Percentiles rank a stretch among this genome's conserved stretches.
Conservation (phyloP, 1,284 basidiomycete genomes). For the Moniliophthora roreri region DNA sequence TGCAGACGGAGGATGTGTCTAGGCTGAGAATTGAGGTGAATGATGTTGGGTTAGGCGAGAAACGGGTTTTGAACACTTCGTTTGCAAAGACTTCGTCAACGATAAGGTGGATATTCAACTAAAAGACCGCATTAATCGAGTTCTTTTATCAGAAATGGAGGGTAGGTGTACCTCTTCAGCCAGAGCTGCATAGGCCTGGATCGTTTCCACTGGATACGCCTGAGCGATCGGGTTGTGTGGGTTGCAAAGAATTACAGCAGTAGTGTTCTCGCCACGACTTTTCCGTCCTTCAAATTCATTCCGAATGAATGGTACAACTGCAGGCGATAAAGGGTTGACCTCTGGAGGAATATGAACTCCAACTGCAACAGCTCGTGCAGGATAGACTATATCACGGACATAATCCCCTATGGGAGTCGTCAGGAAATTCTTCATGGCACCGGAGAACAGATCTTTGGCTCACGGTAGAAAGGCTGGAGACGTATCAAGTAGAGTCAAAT, state of each 20-base stretch:
- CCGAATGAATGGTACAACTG: constrained; percentile 8
- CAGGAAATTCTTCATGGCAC: neutral
- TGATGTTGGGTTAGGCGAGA: constrained; percentile 9
- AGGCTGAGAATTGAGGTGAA: constrained; percentile 16
- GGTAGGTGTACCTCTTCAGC: constrained; percentile 14
- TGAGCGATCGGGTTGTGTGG: constrained; percentile 18
- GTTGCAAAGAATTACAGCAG: constrained; percentile 14
- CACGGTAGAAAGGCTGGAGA: constrained; percentile 8
- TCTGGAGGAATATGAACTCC: constrained; percentile 12
- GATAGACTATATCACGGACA: constrained; percentile 13
- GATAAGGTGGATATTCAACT: constrained; percentile 17
- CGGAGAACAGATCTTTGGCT: neutral
- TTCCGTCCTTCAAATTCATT: constrained; percentile 5
- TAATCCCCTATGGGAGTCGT: constrained; percentile 9
- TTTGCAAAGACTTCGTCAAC: constrained; percentile 18
- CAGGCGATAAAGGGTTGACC: constrained; percentile 11
- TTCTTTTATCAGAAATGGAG: neutral
- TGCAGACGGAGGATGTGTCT: constrained; percentile 2
- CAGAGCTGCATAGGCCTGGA: constrained; percentile 13
- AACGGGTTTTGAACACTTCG: constrained; percentile 14
- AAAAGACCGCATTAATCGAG: neutral
- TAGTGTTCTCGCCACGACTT: neutral
- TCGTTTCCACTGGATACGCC: constrained; percentile 15
- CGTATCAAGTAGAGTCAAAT: neutral
- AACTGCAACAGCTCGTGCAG: constrained; percentile 10